Percentiles rank a stretch among this genome's conserved stretches.
Evolutionary conservation across 495 filamentous ascomycete genomes (phyloP).

Genomic region (Penicillium cinerascens): DNA sequence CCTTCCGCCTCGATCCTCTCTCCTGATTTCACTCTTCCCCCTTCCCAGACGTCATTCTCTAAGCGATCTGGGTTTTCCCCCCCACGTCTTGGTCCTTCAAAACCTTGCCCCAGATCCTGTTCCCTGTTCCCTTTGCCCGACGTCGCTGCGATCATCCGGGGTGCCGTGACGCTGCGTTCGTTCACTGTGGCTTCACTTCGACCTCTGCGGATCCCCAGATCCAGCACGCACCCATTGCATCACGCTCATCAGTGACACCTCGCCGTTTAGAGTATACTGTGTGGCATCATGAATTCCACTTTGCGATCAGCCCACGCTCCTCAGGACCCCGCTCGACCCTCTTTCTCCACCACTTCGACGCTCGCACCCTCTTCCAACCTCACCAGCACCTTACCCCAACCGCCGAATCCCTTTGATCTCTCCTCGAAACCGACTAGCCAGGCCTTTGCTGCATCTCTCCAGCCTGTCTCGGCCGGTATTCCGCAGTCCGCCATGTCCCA

Average conservation of each 20-base stretch:
- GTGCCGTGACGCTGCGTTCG: constrained; percentile 6
- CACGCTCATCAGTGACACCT: background rate
- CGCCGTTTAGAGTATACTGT: background rate
- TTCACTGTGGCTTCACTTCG: constrained; percentile 8
- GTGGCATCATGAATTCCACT: constrained; percentile 18
- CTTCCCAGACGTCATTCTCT: constrained; percentile 15
- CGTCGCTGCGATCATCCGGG: constrained; percentile 9
- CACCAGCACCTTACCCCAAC: constrained; percentile 5
- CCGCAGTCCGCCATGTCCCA: constrained; percentile 14
- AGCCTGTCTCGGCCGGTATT: constrained; percentile 10
- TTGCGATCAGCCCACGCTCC: constrained; percentile 15
- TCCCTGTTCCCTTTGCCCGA: constrained; percentile 4
- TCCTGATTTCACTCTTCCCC: background rate
- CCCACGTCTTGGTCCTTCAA: background rate
- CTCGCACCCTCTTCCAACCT: constrained; percentile 10
- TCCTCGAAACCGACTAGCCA: constrained; percentile 11
- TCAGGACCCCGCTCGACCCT: constrained; percentile 11
- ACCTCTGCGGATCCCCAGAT: constrained; percentile 2
- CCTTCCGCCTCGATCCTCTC: too few relatives aligned
- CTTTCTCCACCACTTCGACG: constrained; percentile 13
- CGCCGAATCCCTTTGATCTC: constrained; percentile 9
- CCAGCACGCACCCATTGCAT: background rate
- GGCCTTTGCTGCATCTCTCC: constrained; percentile 12
- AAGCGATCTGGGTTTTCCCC: constrained; percentile 7
- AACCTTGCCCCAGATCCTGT: background rate